Evolutionary conservation across 495 filamentous ascomycete species (phyloP), one percentile per base, ranked within the genome.

Genomic region (Xylaria castorea): DNA sequence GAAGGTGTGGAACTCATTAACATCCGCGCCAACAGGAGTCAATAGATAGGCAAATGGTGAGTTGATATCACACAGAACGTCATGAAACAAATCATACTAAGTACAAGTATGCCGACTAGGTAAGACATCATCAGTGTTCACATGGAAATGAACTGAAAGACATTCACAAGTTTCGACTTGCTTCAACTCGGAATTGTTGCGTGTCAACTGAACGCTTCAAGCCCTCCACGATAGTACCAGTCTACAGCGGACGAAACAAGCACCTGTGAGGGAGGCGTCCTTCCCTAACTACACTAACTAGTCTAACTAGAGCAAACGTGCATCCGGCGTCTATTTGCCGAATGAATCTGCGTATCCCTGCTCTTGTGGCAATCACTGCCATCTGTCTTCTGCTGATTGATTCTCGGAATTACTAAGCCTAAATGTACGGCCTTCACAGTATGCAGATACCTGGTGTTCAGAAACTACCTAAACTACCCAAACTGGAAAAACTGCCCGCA

Each of bases 261-360:
- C 58, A 38, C 55, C 55, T 58, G 7, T 34, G 12, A 9, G 32
- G 27, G 27, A 38, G 20, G 57, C 36, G 22, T 30, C 51, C 51
- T 55, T 55, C 25, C n/a, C n/a, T n/a, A n/a, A n/a, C n/a, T n/a
- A n/a, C n/a, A n/a, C n/a, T n/a, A n/a, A n/a, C n/a, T n/a, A n/a
- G n/a, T n/a, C n/a, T n/a, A n/a, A n/a, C 3, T 20, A 32, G 53
- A 57, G 25, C 53, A 32, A 57, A 32, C 27, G 22, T 16, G 53
- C 11, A 25, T 51, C 11, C n/a, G 48, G 0, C 48, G n/a, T 51
- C 27, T 57, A 32, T 32, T 5, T 57, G 27, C 53, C 53, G 30
- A 32, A 57, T 57, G 53, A 57, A 57, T 57, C 53, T 18, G 53
- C 14, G 18, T 16, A 57, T 57, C 53, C 53, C 53, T 57, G 53